Conservation (phyloP, 2,329 filamentous ascomycete species). For the Tricladium varicosporioides region DNA sequence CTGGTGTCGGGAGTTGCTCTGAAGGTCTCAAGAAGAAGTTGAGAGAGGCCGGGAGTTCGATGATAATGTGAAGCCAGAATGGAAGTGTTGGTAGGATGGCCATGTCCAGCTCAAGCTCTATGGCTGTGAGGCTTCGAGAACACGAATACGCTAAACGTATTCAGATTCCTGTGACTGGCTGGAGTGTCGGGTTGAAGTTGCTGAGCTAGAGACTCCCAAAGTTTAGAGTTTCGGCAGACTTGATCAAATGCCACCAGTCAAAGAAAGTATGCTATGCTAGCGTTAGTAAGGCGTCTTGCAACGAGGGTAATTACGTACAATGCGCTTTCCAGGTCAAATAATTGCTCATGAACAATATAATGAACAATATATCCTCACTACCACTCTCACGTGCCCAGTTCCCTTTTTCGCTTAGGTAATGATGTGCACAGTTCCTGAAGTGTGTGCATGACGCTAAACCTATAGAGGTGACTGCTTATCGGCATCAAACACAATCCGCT, state of each 20-base stretch:
- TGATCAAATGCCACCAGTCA: too few species aligned
- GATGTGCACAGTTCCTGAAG: neutral
- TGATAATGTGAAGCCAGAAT: constrained; percentile 35
- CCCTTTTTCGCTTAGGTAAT: neutral
- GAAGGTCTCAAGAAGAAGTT: constrained; percentile 38
- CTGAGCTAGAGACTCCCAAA: too few species aligned
- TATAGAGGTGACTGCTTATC: neutral
- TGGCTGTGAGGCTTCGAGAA: neutral
- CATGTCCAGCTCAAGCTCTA: neutral
- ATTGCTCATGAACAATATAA: neutral
- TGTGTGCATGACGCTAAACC: neutral
- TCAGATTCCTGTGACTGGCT: neutral
- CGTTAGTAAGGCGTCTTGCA: too few species aligned
- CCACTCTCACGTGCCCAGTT: neutral
- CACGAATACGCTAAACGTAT: neutral
- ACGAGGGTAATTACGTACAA: too few species aligned
- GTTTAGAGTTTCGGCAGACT: too few species aligned
- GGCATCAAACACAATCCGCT: constrained; percentile 8
- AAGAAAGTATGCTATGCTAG: too few species aligned
- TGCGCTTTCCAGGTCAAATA: neutral
- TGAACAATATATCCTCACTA: neutral
- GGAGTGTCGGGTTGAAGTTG: too few species aligned
- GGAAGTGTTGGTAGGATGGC: constrained; percentile 13
- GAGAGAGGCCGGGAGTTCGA: constrained; percentile 37
- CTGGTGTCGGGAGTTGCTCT: constrained; percentile 30